A percentile compares a stretch with the other conserved stretches of the same genome.
Conservation (phyloP, 202 grass and related monocot species). For the Carex arenaria region DNA sequence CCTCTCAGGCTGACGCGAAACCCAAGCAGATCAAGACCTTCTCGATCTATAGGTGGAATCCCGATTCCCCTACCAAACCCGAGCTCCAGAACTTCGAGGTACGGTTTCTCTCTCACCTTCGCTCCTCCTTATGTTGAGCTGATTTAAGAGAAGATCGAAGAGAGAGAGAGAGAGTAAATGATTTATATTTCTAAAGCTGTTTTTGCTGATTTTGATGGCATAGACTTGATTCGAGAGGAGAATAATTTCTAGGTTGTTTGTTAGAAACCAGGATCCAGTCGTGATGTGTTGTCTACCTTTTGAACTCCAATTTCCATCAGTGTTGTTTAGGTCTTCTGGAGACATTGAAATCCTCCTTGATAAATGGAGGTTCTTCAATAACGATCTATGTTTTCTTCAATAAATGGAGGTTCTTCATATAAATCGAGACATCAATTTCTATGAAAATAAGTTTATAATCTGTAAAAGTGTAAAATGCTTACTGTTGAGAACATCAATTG, state of each 20-base stretch:
- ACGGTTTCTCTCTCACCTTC: not conserved
- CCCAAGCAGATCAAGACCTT: slow-evolving; percentile 50
- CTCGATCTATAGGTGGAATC: slow-evolving; percentile 96
- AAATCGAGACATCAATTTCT: not conserved
- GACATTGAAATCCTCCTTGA: not conserved
- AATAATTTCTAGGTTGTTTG: not conserved
- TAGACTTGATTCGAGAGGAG: not conserved
- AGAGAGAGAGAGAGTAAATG: not conserved
- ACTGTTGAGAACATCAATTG: not conserved
- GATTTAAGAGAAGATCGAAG: not conserved
- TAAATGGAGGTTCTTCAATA: not conserved
- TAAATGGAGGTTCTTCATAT: too few relatives aligned
- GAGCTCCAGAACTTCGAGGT: slow-evolving; percentile 74
- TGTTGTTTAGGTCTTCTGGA: not conserved
- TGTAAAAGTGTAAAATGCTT: not conserved
- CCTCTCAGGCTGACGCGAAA: slow-evolving; percentile 40
- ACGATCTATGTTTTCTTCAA: not conserved
- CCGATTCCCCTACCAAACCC: slow-evolving; percentile 72
- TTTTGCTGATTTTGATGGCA: not conserved
- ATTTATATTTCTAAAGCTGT: not conserved
- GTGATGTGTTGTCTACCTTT: not conserved
- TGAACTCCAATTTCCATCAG: not conserved
- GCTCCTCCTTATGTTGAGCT: not conserved
- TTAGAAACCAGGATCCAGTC: not conserved
- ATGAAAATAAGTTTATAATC: not conserved